Evolutionary conservation across 176 grass and related monocot genomes (phyloP).

Genomic region (Zea mays): DNA sequence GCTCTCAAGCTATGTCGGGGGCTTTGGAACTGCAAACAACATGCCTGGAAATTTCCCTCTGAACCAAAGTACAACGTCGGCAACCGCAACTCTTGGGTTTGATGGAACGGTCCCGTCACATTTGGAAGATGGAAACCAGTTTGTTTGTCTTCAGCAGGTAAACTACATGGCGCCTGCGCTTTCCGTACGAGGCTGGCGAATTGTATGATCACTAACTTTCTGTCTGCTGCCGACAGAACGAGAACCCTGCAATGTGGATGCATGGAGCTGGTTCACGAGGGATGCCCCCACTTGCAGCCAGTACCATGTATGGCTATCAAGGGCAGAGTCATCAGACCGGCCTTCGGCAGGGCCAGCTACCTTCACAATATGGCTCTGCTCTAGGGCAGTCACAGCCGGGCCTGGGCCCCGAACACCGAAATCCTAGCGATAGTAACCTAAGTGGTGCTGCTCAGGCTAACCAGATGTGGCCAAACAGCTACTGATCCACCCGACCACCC

Average conservation of each 20-base stretch:
- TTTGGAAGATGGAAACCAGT: slow-evolving; percentile 69
- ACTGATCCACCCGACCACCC: slow-evolving; percentile 51
- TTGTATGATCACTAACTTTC: neutral
- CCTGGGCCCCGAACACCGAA: slow-evolving; percentile 54
- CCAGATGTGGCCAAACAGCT: slow-evolving; percentile 69
- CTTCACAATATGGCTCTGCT: slow-evolving; percentile 42
- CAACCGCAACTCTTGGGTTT: slow-evolving; percentile 53
- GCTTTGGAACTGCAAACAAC: slow-evolving; percentile 56
- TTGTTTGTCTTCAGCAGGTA: slow-evolving; percentile 74
- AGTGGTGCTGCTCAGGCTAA: slow-evolving; percentile 50
- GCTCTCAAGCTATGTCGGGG: slow-evolving; percentile 55
- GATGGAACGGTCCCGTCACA: slow-evolving; percentile 59
- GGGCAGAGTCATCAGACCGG: slow-evolving; percentile 57
- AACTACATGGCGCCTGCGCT: neutral
- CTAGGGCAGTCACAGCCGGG: slow-evolving; percentile 59
- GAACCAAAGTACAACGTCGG: slow-evolving; percentile 53
- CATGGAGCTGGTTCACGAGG: slow-evolving; percentile 62
- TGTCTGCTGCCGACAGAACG: slow-evolving; percentile 38
- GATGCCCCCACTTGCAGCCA: slow-evolving; percentile 64
- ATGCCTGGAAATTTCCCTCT: slow-evolving; percentile 61
- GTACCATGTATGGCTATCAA: slow-evolving; percentile 63
- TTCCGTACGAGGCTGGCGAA: neutral
- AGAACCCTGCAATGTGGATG: slow-evolving; percentile 76
- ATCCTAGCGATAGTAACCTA: slow-evolving; percentile 53
- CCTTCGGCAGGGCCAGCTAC: slow-evolving; percentile 52